Percentiles rank a stretch among this genome's conserved stretches.
phyloP scores from a whole-genome alignment of 1,139 yeast genomes.

The Yamadazyma diddensiae region DNA sequence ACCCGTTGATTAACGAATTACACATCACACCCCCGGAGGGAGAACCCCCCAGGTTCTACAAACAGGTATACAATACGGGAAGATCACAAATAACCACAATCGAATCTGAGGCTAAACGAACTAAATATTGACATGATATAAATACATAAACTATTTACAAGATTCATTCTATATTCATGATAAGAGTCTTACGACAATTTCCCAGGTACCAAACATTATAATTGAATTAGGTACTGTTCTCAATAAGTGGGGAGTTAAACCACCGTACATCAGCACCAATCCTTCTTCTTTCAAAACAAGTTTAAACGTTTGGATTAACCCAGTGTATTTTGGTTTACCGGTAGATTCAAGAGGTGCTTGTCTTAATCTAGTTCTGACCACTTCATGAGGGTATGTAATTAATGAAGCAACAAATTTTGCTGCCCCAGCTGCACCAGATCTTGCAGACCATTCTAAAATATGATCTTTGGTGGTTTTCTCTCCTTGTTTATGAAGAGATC shows the following conservation, averaged over 20 bases:
- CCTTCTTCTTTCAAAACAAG: constrained; percentile 90
- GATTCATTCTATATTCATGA: constrained; percentile 26
- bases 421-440: constrained; percentile 97
- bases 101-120: constrained; percentile 3
- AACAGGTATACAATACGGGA: constrained; percentile 32
- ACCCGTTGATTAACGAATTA: constrained; percentile 26
- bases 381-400: constrained; percentile 96
- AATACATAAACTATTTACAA: constrained; percentile 1
- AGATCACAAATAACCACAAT: constrained; percentile 9
- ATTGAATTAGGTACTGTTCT: constrained; percentile 97
- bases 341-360: constrained; percentile 80
- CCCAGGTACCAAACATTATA: constrained; percentile 99
- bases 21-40: constrained; percentile 36
- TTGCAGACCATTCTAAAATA: constrained; percentile 86
- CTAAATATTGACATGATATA: constrained; percentile 2
- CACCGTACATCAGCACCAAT: constrained; percentile 90
- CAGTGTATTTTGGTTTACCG: constrained; percentile 85
- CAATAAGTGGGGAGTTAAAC: constrained; percentile 92
- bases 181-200: constrained; percentile 71
- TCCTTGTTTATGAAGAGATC: constrained; percentile 47
- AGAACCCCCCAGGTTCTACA: constrained; percentile 40
- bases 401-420: constrained; percentile 93
- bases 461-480: constrained; percentile 58
- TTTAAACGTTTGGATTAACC: constrained; percentile 82
- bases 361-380: constrained; percentile 89